Evolutionary conservation across 768 basidiomycete species (phyloP).

Genomic region (Pisolithus sp.): DNA sequence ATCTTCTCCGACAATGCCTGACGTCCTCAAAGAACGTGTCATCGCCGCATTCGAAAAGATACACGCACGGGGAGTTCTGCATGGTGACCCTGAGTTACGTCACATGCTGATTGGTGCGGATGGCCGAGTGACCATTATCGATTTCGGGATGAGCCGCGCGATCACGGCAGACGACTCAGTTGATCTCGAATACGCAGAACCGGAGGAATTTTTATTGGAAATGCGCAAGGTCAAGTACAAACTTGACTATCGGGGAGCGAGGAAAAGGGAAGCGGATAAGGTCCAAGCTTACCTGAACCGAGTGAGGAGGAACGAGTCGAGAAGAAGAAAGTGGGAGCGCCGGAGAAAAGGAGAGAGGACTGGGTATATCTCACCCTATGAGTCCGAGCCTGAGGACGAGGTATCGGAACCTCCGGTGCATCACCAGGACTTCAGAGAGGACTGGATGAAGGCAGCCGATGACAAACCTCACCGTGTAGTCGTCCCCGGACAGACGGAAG

Average conservation of each 20-base stretch:
- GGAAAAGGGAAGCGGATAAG: slow-evolving; percentile 30
- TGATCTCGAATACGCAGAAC: slow-evolving; percentile 31
- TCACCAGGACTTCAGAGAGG: slow-evolving; percentile 26
- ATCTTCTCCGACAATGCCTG: slow-evolving; percentile 52
- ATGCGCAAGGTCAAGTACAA: slow-evolving; percentile 52
- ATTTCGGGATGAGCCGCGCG: slow-evolving; percentile 43
- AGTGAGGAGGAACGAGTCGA: slow-evolving; percentile 23
- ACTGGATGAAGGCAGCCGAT: slow-evolving; percentile 32
- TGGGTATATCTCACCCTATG: slow-evolving; percentile 26
- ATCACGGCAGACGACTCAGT: slow-evolving; percentile 25
- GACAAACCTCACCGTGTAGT: slow-evolving; percentile 29
- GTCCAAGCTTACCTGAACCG: slow-evolving; percentile 24
- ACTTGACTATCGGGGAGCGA: slow-evolving; percentile 39
- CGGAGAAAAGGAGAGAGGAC: slow-evolving; percentile 23
- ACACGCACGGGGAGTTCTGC: slow-evolving; percentile 42
- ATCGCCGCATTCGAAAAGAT: slow-evolving; percentile 45
- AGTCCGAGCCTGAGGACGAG: slow-evolving; percentile 28
- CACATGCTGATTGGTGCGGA: slow-evolving; percentile 53
- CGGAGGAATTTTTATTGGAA: slow-evolving; percentile 41
- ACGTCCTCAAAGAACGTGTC: slow-evolving; percentile 44
- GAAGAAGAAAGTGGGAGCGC: slow-evolving; percentile 20
- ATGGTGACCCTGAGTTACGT: slow-evolving; percentile 41
- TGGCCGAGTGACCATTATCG: slow-evolving; percentile 46
- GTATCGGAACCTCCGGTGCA: slow-evolving; percentile 26
- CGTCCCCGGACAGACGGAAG: slow-evolving; percentile 30